Base-by-base conservation (phyloP, 768 basidiomycete species). In the Botryobasidium botryosum region DNA sequence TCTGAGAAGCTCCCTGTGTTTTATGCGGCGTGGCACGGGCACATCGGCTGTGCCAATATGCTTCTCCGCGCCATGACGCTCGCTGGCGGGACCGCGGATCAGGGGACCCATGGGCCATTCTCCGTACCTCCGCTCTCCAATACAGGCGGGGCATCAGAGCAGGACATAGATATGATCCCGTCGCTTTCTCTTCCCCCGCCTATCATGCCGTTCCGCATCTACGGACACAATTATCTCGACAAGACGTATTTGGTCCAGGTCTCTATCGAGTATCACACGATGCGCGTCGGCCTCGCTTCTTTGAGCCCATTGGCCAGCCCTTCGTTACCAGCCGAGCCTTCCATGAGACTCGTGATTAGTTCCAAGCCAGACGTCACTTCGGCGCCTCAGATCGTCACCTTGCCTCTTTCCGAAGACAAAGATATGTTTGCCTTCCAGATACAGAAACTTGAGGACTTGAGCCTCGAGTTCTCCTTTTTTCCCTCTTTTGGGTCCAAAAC, bases 401-500 rank as follows among this genome's bases (percentile, higher is more conserved):
- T 97, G 10, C 90, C 91, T 4, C 75, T 86, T 43, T 68, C 69
- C 25, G 77, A 80, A 47, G 60, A 68, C 46, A 74, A 78, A 50
- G 73, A 68, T 49, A 60, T 79, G 4, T 86, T 94, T 56, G 67
- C 78, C 12, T 94, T 97, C 66, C 92, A 96, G 62, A 73, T 84
- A 43, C 69, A 79, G 31, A 72, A 71, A 25, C 62, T 91, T 26
- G 72, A 76, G 39, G 68, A 69, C 26, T 69, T 97, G 44, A 73
- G 76, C 1, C 63, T 99, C 55, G 85, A 94, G 59, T 86, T 97
- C 57, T 94, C 92, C 18, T 67, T 97, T 25, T 96, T 91, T 63
- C 94, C 94, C 10, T 92, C 85, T 53, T 97, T 97, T 62, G 94
- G 94, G 13, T 90, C 86, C 13, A 92, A 87, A 62, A 87, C 90